Conservation (phyloP, 1,284 basidiomycete species). For the Hortiboletus rubellus region DNA sequence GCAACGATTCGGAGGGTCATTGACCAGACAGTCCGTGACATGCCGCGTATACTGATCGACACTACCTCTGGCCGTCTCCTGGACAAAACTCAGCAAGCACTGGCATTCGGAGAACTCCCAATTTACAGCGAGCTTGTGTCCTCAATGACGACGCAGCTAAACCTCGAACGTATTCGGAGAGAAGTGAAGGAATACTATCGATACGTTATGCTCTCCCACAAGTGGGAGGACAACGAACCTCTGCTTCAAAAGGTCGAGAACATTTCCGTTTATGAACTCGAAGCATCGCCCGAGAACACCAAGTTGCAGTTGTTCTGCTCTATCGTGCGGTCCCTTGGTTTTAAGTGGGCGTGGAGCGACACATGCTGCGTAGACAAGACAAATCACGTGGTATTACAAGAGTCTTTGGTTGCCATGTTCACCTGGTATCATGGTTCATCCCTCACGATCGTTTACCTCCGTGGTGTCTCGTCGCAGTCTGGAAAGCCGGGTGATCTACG, state of each 20-base stretch:
- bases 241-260: conserved; percentile 1
- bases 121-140: conserved; percentile 1
- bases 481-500: neutral
- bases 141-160: neutral
- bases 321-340: neutral
- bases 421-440: too few relatives aligned
- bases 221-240: conserved; percentile 4
- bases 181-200: conserved; percentile 1
- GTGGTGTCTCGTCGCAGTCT: neutral
- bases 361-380: conserved; percentile 3
- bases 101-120: neutral
- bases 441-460: neutral
- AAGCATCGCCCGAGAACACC: neutral
- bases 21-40: neutral
- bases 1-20: neutral
- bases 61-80: neutral
- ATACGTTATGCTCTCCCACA: conserved; percentile 12
- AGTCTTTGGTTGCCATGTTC: too few relatives aligned
- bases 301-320: conserved; percentile 9
- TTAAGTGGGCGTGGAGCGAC: conserved; percentile 10
- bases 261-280: conserved; percentile 1
- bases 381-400: neutral
- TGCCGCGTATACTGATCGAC: conserved; percentile 3
- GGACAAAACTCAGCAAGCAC: conserved; percentile 1
- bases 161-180: neutral